A percentile compares a stretch with the other conserved stretches of the same genome.
phyloP scores from a whole-genome alignment of 192 early-diverging fungal species.

The Lobulomyces angularis region DNA sequence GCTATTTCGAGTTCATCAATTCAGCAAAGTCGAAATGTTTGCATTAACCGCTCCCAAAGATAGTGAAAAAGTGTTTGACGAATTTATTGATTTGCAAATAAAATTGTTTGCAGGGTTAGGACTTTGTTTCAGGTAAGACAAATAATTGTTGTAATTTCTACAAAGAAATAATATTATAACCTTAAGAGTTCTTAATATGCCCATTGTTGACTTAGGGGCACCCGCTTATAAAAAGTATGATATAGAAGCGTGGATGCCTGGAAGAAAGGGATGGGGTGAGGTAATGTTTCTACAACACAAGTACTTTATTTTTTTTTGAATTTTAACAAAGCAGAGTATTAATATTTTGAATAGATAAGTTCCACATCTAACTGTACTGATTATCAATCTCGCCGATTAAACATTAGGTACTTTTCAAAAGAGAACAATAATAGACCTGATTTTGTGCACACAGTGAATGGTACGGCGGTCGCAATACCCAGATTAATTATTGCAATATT shows the following conservation, averaged over 20 bases:
- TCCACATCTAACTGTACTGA: conserved; percentile 89
- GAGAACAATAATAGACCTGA: conserved; percentile 23
- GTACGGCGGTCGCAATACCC: conserved; percentile 83
- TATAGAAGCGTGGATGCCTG: conserved; percentile 97
- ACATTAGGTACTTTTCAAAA: conserved; percentile 49
- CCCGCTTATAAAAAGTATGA: conserved; percentile 84
- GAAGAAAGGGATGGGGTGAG: conserved; percentile 66
- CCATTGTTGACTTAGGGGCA: conserved; percentile 81
- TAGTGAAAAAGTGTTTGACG: conserved; percentile 43
- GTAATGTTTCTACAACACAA: conserved; percentile 16
- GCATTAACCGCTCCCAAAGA: conserved; percentile 38
- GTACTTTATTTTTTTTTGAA: conserved; percentile 8
- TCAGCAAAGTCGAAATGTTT: conserved; percentile 89
- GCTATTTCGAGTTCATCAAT: conserved; percentile 87
- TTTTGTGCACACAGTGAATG: conserved; percentile 86
- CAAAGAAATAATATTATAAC: not conserved
- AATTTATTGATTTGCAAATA: conserved; percentile 62
- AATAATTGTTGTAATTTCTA: not conserved
- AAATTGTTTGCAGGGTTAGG: conserved; percentile 65
- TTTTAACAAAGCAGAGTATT: conserved; percentile 1
- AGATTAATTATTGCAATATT: conserved; percentile 75
- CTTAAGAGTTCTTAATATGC: conserved; percentile 72
- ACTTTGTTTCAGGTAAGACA: conserved; percentile 51
- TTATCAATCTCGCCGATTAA: conserved; percentile 76
- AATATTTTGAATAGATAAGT: conserved; percentile 45